Percentiles rank a stretch among this genome's conserved stretches.
phyloP scores from a whole-genome alignment of 495 filamentous ascomycete genomes.

The Penicillium lagena region DNA sequence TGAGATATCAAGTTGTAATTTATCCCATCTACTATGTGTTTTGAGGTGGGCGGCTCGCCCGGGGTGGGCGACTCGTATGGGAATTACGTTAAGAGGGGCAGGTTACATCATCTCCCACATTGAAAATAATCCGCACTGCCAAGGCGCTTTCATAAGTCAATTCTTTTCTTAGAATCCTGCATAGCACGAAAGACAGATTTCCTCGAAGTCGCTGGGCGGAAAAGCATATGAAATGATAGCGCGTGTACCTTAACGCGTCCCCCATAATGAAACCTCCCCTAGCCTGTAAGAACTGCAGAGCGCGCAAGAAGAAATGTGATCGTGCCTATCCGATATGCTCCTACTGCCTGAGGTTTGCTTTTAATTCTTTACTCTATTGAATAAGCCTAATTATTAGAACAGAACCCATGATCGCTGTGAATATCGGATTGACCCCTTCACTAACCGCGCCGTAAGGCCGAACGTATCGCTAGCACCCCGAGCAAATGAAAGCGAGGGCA shows the following conservation, averaged over 20 bases:
- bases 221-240: neutral
- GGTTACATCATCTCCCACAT: no score
- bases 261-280: slow-evolving; percentile 7
- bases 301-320: slow-evolving; percentile 13
- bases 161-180: no score
- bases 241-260: neutral
- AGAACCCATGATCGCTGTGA: slow-evolving; percentile 7
- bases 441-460: neutral
- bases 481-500: neutral
- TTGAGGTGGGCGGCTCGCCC: no score
- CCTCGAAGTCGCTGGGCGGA: no score
- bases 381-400: neutral
- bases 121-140: no score
- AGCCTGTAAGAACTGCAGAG: slow-evolving; percentile 9
- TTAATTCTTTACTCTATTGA: no score
- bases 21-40: no score
- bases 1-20: no score
- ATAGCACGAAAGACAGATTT: no score
- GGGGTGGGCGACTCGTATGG: no score
- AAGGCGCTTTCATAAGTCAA: no score
- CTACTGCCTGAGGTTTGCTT: slow-evolving; percentile 4
- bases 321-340: slow-evolving; percentile 9
- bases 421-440: slow-evolving; percentile 1
- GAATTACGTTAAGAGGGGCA: no score
- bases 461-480: neutral